Conservation (phyloP, 176 grass and related monocot species). For the Carex myosuroides region DNA sequence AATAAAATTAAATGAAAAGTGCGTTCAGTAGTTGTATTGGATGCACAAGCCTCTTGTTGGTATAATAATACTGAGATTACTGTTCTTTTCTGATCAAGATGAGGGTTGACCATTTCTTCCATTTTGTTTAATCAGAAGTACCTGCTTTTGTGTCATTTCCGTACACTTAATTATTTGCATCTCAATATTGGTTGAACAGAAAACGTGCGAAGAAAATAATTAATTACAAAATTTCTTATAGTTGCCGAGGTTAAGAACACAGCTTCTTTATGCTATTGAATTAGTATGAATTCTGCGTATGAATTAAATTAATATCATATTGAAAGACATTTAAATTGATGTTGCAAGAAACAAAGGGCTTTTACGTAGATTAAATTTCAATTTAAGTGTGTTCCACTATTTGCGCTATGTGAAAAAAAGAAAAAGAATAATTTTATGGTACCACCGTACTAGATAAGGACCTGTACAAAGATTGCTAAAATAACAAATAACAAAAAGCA, state of each 20-base stretch:
- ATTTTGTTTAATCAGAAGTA: background rate
- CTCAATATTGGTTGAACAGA: background rate
- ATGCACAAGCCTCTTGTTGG: background rate
- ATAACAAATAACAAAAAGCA: background rate
- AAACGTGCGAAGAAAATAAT: background rate
- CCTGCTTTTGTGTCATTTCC: background rate
- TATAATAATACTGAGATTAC: background rate
- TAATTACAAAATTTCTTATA: background rate
- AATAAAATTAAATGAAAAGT: background rate
- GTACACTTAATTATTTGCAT: background rate
- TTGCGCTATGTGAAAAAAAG: background rate
- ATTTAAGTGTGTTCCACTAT: background rate
- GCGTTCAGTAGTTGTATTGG: background rate
- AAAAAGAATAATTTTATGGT: background rate
- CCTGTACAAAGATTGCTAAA: background rate
- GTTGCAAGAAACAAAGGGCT: background rate
- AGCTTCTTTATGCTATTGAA: background rate
- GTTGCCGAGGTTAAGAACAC: background rate
- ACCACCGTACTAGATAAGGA: background rate
- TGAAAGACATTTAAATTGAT: background rate
- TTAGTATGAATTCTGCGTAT: too few species aligned
- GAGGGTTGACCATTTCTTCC: background rate
- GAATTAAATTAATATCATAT: background rate
- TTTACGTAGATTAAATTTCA: background rate
- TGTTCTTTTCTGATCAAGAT: background rate